These are phyloP conservation scores for Cladorrhinum sp. DNA, from an alignment of 2,329 filamentous ascomycete species.

Conservation along the genomic window DNA sequence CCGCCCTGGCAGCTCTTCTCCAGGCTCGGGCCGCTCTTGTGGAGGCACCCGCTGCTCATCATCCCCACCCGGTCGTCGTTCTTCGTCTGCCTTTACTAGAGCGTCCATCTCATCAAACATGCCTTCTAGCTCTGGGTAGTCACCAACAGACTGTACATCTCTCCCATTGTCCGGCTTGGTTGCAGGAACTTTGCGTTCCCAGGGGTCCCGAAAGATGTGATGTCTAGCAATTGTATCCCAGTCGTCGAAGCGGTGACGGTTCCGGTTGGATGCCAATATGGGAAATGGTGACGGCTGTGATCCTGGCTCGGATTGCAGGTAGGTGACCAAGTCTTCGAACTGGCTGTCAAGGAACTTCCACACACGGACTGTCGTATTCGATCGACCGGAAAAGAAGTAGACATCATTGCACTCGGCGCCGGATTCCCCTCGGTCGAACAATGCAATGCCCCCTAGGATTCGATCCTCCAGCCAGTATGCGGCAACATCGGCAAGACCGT, in stretches of 20 bases:
- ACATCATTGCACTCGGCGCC: slow-evolving; percentile 8
- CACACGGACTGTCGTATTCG: not conserved
- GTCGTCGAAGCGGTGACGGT: slow-evolving; percentile 10
- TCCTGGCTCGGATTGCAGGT: not conserved
- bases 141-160: not conserved
- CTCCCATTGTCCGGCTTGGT: not conserved
- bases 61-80: no score
- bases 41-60: no score
- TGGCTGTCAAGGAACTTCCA: slow-evolving; percentile 12
- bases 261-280: not conserved
- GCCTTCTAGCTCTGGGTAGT: slow-evolving; percentile 9
- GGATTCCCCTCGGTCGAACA: not conserved
- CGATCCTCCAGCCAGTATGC: not conserved
- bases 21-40: no score
- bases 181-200: slow-evolving; percentile 9
- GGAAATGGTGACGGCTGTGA: slow-evolving; percentile 7
- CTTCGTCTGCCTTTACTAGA: no score
- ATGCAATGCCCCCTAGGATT: not conserved
- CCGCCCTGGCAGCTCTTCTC: no score
- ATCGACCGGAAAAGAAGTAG: slow-evolving; percentile 12
- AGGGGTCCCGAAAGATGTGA: slow-evolving; percentile 9
- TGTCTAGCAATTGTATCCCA: slow-evolving; percentile 15
- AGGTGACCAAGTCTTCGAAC: slow-evolving; percentile 3
- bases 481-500: not conserved
- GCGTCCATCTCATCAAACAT: no score